A percentile compares a stretch with the other conserved stretches of the same genome.
Evolutionary conservation across 805 yeast genomes (phyloP).

Genomic region (Sugiyamaella chiloensis): DNA sequence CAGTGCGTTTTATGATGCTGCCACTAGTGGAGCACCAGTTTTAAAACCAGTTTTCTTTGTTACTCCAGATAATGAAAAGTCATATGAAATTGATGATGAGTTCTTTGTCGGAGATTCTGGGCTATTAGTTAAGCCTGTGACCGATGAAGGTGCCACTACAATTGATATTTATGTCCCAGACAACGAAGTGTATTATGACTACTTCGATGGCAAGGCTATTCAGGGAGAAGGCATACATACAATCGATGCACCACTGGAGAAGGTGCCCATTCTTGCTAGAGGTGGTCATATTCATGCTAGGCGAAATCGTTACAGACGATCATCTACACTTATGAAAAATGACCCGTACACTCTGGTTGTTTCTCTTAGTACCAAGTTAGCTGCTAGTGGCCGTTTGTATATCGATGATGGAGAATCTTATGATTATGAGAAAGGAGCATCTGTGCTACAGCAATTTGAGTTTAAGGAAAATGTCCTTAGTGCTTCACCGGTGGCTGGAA

Average conservation of each 20-base stretch:
- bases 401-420: constrained; percentile 83
- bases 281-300: constrained; percentile 76
- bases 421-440: constrained; percentile 50
- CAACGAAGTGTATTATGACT: constrained; percentile 38
- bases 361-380: constrained; percentile 46
- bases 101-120: constrained; percentile 74
- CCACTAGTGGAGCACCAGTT: constrained; percentile 63
- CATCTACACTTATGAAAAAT: constrained; percentile 64
- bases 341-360: constrained; percentile 79
- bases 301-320: constrained; percentile 74
- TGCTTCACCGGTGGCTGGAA: constrained; percentile 3
- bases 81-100: constrained; percentile 72
- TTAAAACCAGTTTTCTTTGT: constrained; percentile 38
- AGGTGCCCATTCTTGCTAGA: constrained; percentile 66
- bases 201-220: constrained; percentile 22
- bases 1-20: constrained; percentile 69
- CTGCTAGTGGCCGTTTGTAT: constrained; percentile 59
- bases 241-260: constrained; percentile 48
- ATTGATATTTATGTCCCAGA: constrained; percentile 48
- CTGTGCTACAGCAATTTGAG: constrained; percentile 14
- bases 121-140: constrained; percentile 76
- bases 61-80: constrained; percentile 37
- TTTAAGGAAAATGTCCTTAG: constrained; percentile 4
- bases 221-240: constrained; percentile 41
- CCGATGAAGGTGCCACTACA: constrained; percentile 46